These are phyloP conservation scores for Torrubiellomyces zombiae DNA, from an alignment of 2,329 filamentous ascomycete species.

Conservation along the genomic window DNA sequence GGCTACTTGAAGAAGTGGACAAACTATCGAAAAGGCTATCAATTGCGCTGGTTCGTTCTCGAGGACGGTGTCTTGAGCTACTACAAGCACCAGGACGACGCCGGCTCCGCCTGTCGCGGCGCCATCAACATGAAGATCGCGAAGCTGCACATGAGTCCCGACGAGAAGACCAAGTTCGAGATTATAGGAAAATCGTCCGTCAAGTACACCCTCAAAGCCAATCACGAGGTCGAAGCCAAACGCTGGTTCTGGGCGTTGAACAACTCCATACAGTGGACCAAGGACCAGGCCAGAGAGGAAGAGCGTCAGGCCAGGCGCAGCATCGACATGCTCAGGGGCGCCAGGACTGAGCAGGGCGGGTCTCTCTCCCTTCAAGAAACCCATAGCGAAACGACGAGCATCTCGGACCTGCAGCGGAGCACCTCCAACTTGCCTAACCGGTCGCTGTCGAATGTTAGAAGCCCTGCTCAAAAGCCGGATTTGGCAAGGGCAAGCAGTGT, in stretches of 20 bases:
- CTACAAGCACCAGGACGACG: conserved; percentile 98
- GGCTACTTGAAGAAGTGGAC: conserved; percentile 99
- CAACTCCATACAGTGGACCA: conserved; percentile 96
- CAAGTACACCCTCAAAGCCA: conserved; percentile 94
- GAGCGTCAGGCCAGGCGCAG: conserved; percentile 58
- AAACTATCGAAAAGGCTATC: conserved; percentile 94
- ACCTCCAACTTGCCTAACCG: conserved; percentile 26
- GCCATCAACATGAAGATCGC: conserved; percentile 99
- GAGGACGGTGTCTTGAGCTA: conserved; percentile 96
- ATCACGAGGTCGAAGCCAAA: conserved; percentile 95
- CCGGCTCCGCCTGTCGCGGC: conserved; percentile 85
- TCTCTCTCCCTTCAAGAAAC: conserved; percentile 28
- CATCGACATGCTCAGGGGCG: conserved; percentile 60
- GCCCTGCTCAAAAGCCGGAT: conserved; percentile 17
- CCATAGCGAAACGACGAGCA: conserved; percentile 35
- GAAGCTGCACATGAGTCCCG: conserved; percentile 82
- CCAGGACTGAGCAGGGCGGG: conserved; percentile 56
- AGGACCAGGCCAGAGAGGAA: conserved; percentile 90
- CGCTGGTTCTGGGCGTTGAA: conserved; percentile 98
- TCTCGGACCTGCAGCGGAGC: conserved; percentile 25
- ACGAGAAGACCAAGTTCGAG: conserved; percentile 95
- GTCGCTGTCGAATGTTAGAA: conserved; percentile 11
- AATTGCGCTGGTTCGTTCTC: conserved; percentile 91
- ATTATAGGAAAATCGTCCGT: conserved; percentile 97
- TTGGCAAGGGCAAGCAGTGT: conserved; percentile 25